Conservation (phyloP, 2,329 filamentous ascomycete species). For the Chaetomium sp. region DNA sequence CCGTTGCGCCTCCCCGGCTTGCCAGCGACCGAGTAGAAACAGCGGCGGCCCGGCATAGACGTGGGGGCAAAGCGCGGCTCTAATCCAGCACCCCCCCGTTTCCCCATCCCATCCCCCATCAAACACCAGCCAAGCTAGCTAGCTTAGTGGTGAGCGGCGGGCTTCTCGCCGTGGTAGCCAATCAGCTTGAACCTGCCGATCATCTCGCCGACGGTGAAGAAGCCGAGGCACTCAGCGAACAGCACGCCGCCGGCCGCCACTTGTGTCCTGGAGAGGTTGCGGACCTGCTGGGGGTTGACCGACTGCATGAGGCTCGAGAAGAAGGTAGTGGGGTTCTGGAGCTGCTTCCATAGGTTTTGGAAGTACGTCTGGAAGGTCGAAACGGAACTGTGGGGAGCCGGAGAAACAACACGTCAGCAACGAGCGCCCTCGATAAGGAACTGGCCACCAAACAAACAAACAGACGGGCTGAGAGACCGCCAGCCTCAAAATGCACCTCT, state of each 20-base stretch:
- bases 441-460: constrained; percentile 8
- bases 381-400: constrained; percentile 58
- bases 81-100: constrained; percentile 12
- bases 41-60: background rate
- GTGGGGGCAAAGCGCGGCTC: background rate
- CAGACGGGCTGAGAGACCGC: constrained; percentile 1
- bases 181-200: constrained; percentile 93
- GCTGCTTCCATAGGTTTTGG: constrained; percentile 69
- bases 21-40: constrained; percentile 12
- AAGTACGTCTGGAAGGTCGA: constrained; percentile 86
- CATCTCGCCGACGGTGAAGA: constrained; percentile 98
- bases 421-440: constrained; percentile 6
- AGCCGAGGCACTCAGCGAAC: constrained; percentile 83
- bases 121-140: background rate
- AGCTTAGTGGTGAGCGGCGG: constrained; percentile 60
- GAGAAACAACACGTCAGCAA: constrained; percentile 22
- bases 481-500: background rate
- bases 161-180: constrained; percentile 77
- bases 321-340: constrained; percentile 68
- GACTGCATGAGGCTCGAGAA: constrained; percentile 61
- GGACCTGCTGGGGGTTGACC: constrained; percentile 57
- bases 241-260: constrained; percentile 75
- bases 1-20: constrained; percentile 7
- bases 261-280: constrained; percentile 72
- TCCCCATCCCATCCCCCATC: background rate